A percentile compares a stretch with the other conserved stretches of the same genome.
Conservation (phyloP, 2,329 filamentous ascomycete species). For the Amauroascus verrucosus region DNA sequence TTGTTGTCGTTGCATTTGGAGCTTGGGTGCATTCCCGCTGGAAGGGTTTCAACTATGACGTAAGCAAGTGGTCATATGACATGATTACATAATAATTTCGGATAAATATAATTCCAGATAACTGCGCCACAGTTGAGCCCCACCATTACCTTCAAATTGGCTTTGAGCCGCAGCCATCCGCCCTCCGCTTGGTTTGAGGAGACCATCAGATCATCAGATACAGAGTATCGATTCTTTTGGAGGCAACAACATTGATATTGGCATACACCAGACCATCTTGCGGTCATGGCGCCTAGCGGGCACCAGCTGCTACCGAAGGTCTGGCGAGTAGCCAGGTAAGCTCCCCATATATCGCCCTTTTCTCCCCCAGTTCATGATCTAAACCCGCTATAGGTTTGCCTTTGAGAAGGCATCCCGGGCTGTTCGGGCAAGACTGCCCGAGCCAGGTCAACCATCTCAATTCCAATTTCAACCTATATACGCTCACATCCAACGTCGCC, state of each 20-base stretch:
- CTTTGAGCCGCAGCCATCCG: background rate
- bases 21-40: no score
- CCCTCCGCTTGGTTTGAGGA: no score
- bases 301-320: conserved; percentile 42
- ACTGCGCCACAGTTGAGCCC: background rate
- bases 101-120: background rate
- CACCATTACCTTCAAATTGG: background rate
- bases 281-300: conserved; percentile 39
- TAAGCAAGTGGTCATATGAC: no score
- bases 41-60: no score
- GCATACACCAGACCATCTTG: background rate
- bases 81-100: no score
- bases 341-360: conserved; percentile 8
- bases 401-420: conserved; percentile 39
- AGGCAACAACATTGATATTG: background rate
- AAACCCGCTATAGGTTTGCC: conserved; percentile 33
- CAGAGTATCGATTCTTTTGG: no score
- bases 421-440: conserved; percentile 35
- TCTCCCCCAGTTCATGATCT: conserved; percentile 16
- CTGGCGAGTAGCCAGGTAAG: conserved; percentile 40
- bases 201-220: no score
- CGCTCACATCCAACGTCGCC: conserved; percentile 46
- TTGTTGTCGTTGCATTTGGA: no score
- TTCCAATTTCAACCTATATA: conserved; percentile 51
- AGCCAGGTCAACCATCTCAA: conserved; percentile 30